Conservation (phyloP, 345 rosid species). For the Raphanus sativus region DNA sequence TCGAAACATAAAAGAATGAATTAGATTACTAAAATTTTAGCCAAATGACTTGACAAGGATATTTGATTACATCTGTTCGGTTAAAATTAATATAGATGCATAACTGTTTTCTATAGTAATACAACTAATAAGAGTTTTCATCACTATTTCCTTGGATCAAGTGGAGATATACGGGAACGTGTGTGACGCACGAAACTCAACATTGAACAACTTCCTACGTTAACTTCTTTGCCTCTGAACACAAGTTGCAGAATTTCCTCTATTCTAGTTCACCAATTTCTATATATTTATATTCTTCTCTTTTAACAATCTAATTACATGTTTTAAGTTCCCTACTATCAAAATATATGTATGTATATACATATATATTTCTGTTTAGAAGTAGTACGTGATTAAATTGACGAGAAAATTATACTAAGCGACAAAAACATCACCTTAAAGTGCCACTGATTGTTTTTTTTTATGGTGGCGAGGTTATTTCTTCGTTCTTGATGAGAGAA, state of each 20-base stretch:
- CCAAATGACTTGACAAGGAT: not conserved
- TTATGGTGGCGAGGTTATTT: not conserved
- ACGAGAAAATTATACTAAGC: not conserved
- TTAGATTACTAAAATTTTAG: not conserved
- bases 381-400: not conserved
- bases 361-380: not conserved
- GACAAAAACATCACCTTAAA: not conserved
- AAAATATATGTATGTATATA: not conserved
- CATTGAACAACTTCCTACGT: conserved; percentile 27
- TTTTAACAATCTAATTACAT: not conserved
- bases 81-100: not conserved
- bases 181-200: conserved; percentile 27
- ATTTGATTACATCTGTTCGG: not conserved
- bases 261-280: not conserved
- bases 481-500: not conserved
- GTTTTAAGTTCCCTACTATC: not conserved
- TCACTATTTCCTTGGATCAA: too few species aligned
- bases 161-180: conserved; percentile 30
- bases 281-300: not conserved
- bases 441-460: not conserved
- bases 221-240: conserved; percentile 15
- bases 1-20: too few species aligned
- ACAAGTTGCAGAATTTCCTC: conserved; percentile 15
- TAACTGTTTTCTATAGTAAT: not conserved
- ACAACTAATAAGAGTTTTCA: too few species aligned